Base-by-base conservation (phyloP, 2,329 filamentous ascomycete species). In the Stromatinia cepivora region DNA sequence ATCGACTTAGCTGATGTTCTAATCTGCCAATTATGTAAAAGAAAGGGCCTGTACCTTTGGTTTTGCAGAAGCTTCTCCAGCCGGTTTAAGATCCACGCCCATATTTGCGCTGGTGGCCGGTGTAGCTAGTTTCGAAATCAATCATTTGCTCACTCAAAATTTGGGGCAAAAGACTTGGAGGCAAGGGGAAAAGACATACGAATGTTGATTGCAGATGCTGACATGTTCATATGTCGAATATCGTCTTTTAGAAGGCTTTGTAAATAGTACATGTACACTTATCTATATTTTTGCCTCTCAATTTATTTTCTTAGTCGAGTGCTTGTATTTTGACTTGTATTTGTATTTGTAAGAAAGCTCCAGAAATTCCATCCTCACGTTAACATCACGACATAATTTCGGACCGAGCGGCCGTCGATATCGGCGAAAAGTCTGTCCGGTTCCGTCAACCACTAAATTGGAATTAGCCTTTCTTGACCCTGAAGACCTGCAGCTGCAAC, bases 41-140 rank as follows among this genome's bases (percentile, higher is more conserved):
- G 31, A 45, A 53, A 45, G n/a, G 36, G 8, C 10, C 17, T 34
- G 6, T 58, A 78, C 77, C 75, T 77, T 78, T 17, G 72, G 69
- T 52, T 74, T 72, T 36, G 66, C 58, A 50, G 74, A 67, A 58
- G 73, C 70, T 67, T 75, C 69, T 50, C 70, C 73, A 28, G 71
- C 70, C 36, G 74, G 70, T 62, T 78, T 77, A 28, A 73, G 69
- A 62, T 76, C 73, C 71, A 70, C 69, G 25, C 69, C 74, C 61
- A 77, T 65, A 50, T 75, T 77, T 67, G 71, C 75, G 69, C 72
- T 63, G 57, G 75, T 74, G 69, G 75, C 69, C 36, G 66, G 53
- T 64, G 58, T 56, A 56, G 70, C 75, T 73, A 69, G 73, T 74
- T 78, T 70, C n/a, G n/a, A 56, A 58, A 34, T 66, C 50, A 66